phyloP scores from a whole-genome alignment of 805 yeast genomes.

The Kuraishia floccosa region DNA sequence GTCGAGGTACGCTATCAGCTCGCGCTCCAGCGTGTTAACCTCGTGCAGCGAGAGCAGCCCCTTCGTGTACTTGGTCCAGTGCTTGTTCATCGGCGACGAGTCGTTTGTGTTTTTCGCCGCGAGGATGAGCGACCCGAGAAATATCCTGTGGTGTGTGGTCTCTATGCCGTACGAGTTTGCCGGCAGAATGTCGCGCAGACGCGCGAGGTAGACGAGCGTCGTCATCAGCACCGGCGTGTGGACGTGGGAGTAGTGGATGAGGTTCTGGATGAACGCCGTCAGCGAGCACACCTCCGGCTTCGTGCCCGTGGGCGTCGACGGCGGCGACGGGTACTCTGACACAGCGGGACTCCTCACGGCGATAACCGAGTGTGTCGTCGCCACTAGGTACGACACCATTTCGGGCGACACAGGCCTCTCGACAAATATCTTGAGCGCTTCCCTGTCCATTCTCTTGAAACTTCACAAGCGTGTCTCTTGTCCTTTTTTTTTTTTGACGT shows the following conservation, averaged over 20 bases:
- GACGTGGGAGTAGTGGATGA: slow-evolving; percentile 77
- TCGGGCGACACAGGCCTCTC: slow-evolving; percentile 44
- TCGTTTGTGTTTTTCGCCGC: slow-evolving; percentile 93
- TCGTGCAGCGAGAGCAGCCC: slow-evolving; percentile 71
- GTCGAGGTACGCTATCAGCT: slow-evolving; percentile 66
- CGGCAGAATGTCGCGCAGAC: slow-evolving; percentile 70
- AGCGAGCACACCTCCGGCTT: slow-evolving; percentile 32
- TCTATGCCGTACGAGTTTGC: slow-evolving; percentile 85
- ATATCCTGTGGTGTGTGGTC: slow-evolving; percentile 88
- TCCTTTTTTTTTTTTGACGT: too few species aligned
- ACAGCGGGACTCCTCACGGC: slow-evolving; percentile 28
- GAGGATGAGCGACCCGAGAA: slow-evolving; percentile 76
- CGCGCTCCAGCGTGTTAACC: slow-evolving; percentile 86
- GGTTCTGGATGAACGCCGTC: slow-evolving; percentile 52
- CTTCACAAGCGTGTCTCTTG: too few species aligned
- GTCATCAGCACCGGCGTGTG: slow-evolving; percentile 95
- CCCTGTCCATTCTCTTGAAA: too few species aligned
- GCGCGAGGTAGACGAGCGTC: slow-evolving; percentile 70
- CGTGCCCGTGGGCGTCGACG: slow-evolving; percentile 20
- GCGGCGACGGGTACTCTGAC: slow-evolving; percentile 24
- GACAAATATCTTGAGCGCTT: slow-evolving; percentile 42
- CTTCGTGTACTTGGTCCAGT: slow-evolving; percentile 90
- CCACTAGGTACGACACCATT: slow-evolving; percentile 47
- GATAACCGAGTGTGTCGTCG: slow-evolving; percentile 47
- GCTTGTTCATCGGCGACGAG: slow-evolving; percentile 89